These are phyloP conservation scores for Trichoderma asperellum DNA, from an alignment of 2,329 filamentous ascomycete species.

Conservation along the genomic window DNA sequence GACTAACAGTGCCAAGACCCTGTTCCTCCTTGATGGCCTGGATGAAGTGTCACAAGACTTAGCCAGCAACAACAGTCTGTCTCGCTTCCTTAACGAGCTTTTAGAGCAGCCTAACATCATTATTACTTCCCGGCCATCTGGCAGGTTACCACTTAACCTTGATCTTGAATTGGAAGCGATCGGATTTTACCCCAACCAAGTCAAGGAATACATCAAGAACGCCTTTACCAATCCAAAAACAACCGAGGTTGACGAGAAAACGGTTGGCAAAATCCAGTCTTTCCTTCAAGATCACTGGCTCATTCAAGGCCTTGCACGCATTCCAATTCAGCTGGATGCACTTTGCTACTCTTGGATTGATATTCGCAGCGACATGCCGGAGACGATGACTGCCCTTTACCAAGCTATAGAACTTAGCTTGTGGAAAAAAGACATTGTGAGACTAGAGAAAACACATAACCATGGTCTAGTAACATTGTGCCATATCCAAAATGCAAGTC, in stretches of 20 bases:
- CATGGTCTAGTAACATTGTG: too few relatives aligned
- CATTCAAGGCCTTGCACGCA: constrained; percentile 45
- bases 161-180: constrained; percentile 47
- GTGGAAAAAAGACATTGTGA: too few relatives aligned
- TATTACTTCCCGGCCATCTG: constrained; percentile 46
- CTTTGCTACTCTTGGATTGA: constrained; percentile 46
- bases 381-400: constrained; percentile 2
- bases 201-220: constrained; percentile 37
- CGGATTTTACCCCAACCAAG: constrained; percentile 45
- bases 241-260: not conserved
- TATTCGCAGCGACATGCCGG: constrained; percentile 9
- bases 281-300: constrained; percentile 42
- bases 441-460: too few relatives aligned
- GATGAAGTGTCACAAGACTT: constrained; percentile 45
- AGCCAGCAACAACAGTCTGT: constrained; percentile 26
- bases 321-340: constrained; percentile 51
- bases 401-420: too few relatives aligned
- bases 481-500: too few relatives aligned
- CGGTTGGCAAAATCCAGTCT: constrained; percentile 34
- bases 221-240: not conserved
- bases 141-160: constrained; percentile 26
- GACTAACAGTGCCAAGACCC: constrained; percentile 33
- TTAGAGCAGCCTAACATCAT: constrained; percentile 44
- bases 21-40: constrained; percentile 50
- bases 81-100: constrained; percentile 37